Evolutionary conservation across 495 filamentous ascomycete species (phyloP), one percentile per base, ranked within the genome.

Genomic region (Jackrogersella multiformis): DNA sequence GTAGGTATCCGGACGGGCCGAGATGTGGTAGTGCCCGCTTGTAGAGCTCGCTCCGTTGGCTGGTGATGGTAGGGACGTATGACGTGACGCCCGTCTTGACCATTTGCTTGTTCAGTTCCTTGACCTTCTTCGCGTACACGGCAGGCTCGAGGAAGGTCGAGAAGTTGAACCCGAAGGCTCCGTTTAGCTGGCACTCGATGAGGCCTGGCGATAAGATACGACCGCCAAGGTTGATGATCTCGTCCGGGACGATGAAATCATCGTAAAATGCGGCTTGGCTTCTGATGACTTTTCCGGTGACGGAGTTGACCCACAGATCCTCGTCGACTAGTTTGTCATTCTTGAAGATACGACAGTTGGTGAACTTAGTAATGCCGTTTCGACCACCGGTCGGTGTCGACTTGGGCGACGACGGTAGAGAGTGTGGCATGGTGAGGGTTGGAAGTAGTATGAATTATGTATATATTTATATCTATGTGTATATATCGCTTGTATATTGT

Each of bases 171-270:
- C 92, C 92, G 62, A 90, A 90, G 5, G 89, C 91, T 39, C 92
- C 92, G 69, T 96, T 96, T 44, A 94, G 83, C 72, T 96, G 92
- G 46, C 90, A 87, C 70, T 96, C 92, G 69, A 96, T 92, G 67
- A 95, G 84, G 12, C 92, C 92, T 0, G 92, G 91, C 10, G 90
- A 86, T 20, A 96, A 68, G 69, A 95, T 92, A 62, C 89, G 88
- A 45, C 90, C 89, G n/a, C 86, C 81, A 10, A 95, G 85, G 68
- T 96, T 85, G 67, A 95, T 80, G 52, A 88, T 81, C 49, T 73
- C 61, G 68, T 88, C 85, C 5, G 88, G 86, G 5, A 84, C 74
- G n/a, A 77, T 72, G 53, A 89, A 84, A 41, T 89, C 80, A 58
- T 86, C 88, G 79, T 92, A 94, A 75, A 93, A 92, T 34, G 87